Evolutionary conservation across 805 yeast genomes (phyloP), one percentile per base, ranked within the genome.

Genomic region (Ogataea zsoltii): DNA sequence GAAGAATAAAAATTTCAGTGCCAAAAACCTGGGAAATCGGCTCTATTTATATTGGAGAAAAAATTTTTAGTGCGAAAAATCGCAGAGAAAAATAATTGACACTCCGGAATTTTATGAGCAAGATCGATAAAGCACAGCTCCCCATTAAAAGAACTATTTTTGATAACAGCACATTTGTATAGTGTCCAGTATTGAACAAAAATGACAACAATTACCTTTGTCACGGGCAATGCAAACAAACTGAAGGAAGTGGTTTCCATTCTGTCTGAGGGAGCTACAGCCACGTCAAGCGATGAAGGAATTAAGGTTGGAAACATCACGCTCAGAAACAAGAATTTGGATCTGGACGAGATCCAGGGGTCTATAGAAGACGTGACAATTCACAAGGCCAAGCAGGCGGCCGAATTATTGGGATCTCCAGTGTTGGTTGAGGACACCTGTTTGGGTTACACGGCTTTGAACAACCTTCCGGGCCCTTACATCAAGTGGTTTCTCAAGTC

Each of bases 401-500:
- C 92, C 5, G 60, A 65, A 11, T 61, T 78, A 7, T 63, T 82
- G 23, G 43, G 65, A 2, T 94, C 96, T 0, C 92, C 98, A 0
- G 97, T 89, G 0, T 73, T 94, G 46, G 97, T 91, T 3, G 99
- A 94, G 62, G 99, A 94, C 59, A 94, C 99, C 0, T 91, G 96
- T 41, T 76, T 94, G 32, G 88, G 85, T 3, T 94, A 86, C 66
- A 77, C 77, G 40, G 96, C 96, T 2, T 74, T 85, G 60, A 82
- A 86, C 42, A 73, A 75, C 50, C 75, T 94, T 40, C 99, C 99
- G 3, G 99, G 99, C 18, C 98, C 98, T 1, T 67, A 66, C 44
- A 77, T 79, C 67, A 92, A 92, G 66, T 92, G 99, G 99, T 94
- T 94, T 67, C 76, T 88, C 36, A 71, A 82, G 51, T 67, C 78